These are phyloP conservation scores for Malassezia furfur DNA, from an alignment of 1,284 basidiomycete species.

Conservation along the genomic window DNA sequence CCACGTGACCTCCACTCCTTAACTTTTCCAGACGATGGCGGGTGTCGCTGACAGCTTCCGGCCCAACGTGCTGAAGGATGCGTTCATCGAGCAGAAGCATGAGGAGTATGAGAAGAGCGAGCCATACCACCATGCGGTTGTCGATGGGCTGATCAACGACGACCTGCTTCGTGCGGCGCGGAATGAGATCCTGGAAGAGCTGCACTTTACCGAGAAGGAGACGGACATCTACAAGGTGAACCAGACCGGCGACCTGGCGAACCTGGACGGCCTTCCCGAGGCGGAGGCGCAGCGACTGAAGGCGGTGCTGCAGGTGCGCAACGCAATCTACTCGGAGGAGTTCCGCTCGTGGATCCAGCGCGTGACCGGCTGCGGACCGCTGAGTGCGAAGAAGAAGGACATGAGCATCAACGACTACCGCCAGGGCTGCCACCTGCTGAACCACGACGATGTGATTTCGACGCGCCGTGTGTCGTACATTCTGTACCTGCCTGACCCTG, in stretches of 20 bases:
- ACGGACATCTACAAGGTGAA: conserved; percentile 98
- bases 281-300: conserved; percentile 38
- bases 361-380: conserved; percentile 84
- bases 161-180: conserved; percentile 67
- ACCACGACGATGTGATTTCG: conserved; percentile 75
- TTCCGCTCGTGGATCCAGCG: conserved; percentile 76
- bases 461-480: conserved; percentile 91
- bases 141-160: conserved; percentile 75
- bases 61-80: conserved; percentile 22
- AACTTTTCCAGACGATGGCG: conserved; percentile 12
- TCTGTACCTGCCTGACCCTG: conserved; percentile 84
- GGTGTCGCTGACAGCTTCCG: conserved; percentile 24
- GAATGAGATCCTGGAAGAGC: conserved; percentile 68
- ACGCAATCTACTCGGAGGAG: conserved; percentile 77
- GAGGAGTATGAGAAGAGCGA: conserved; percentile 28
- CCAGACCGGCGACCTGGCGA: conserved; percentile 93
- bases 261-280: conserved; percentile 64
- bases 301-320: conserved; percentile 61
- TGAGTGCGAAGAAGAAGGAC: conserved; percentile 84
- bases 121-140: conserved; percentile 75
- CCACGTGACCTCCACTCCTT: conserved; percentile 6
- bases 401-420: conserved; percentile 90
- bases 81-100: conserved; percentile 20
- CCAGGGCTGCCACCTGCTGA: conserved; percentile 71
- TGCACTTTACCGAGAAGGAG: conserved; percentile 91